Evolutionary conservation across 1,139 yeast genomes (phyloP), one percentile per base, ranked within the genome.

Genomic region (Magnusiomyces ingens): DNA sequence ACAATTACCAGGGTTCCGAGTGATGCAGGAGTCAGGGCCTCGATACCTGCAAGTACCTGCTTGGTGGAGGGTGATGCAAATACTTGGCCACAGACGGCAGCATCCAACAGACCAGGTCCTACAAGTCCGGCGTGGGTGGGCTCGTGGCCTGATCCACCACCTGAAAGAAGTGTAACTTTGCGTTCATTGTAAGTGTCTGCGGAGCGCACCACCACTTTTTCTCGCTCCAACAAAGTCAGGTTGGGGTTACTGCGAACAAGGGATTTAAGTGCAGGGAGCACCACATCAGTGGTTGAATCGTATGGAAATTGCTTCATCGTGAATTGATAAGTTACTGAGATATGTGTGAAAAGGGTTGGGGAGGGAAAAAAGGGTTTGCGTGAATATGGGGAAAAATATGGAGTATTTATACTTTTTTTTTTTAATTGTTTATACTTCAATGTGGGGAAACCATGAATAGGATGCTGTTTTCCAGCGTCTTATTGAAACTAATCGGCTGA

Each of bases 141-240:
- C 69, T 91, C 97, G 67, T 91, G 98, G 41, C 98, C 98, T 10
- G 93, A 83, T 35, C 98, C 98, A 53, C 98, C 98, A 55, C 97
- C 96, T 48, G 96, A 83, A 29, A 91, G 72, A 52, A 91, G 63
- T 2, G 89, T 78, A 48, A 90, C 84, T 62, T 85, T 83, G 32
- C 71, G 69, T n/a, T 65, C 21, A 8, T 51, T 54, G 32, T 52
- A 40, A 44, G 56, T 56, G 2, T 62, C 53, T 29, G 50, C 53
- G 26, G 59, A 60, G 45, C 59, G 55, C 71, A 75, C 85, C 12
- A 88, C 79, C 1, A 88, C 85, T 60, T 81, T 81, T 64, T 88
- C 94, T 8, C 79, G 72, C 32, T 82, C 84, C 53, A 87, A 79
- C 45, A 85, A 71, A 12, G 77, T 74, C 48, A 88, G 66, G 38